phyloP scores from a whole-genome alignment of 345 rosid species.

The Pistacia atlantica region DNA sequence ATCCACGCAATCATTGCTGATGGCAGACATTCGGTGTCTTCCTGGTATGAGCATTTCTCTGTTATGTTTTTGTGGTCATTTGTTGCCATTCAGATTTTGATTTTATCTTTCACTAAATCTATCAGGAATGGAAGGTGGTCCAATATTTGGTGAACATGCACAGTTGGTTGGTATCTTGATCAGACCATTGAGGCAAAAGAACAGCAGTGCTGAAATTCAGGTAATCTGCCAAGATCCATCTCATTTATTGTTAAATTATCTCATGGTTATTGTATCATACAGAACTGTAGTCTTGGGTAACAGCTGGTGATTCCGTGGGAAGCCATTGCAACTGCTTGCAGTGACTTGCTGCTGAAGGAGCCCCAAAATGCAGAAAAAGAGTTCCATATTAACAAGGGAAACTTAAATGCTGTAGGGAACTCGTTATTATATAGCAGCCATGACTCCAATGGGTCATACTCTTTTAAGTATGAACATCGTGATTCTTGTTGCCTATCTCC shows the following conservation, averaged over 20 bases:
- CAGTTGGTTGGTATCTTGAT: conserved; percentile 70
- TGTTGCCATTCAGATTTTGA: conserved; percentile 24
- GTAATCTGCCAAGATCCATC: conserved; percentile 43
- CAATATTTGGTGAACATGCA: conserved; percentile 61
- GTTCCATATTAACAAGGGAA: conserved; percentile 39
- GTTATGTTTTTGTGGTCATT: conserved; percentile 20
- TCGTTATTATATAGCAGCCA: conserved; percentile 29
- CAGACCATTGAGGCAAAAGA: conserved; percentile 83
- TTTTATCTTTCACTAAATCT: conserved; percentile 20
- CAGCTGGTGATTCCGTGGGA: conserved; percentile 99
- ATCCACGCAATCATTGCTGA: conserved; percentile 56
- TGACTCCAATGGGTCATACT: conserved; percentile 25
- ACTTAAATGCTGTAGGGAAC: conserved; percentile 50
- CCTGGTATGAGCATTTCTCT: conserved; percentile 63
- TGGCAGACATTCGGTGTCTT: conserved; percentile 96
- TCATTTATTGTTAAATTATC: conserved; percentile 32
- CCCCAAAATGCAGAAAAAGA: conserved; percentile 53
- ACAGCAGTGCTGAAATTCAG: conserved; percentile 88
- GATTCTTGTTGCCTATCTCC: conserved; percentile 23
- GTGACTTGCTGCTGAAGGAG: conserved; percentile 73
- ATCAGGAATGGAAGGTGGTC: conserved; percentile 93
- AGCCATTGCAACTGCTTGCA: conserved; percentile 88
- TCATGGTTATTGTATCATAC: conserved; percentile 54
- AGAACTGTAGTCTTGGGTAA: conserved; percentile 85
- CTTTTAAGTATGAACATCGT: conserved; percentile 24